Evolutionary conservation across 805 yeast genomes (phyloP), one percentile per base, ranked within the genome.

Genomic region (Yamadazyma tumulicola): DNA sequence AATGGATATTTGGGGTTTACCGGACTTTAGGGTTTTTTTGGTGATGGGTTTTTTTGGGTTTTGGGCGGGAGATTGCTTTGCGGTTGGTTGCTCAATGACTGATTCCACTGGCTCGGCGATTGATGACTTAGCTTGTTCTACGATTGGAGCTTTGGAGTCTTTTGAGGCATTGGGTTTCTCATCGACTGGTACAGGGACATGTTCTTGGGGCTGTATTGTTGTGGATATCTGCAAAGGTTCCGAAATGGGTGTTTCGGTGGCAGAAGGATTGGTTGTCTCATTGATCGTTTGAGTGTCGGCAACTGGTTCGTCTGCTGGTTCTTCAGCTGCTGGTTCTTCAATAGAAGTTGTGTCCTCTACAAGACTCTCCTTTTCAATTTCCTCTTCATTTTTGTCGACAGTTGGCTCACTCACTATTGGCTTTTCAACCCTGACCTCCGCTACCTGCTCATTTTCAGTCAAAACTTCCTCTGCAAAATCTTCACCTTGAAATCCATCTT

Each of bases 311-410:
- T 14, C 12, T 11, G 10, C 30, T 19, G 33, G 15, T 19, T 30
- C 33, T 20, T n/a, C 26, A 20, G 23, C 19, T 11, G 17, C 12
- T 18, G 32, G 24, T 20, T 29, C 34, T 12, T 31, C 28, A 7
- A 29, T 20, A n/a, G 25, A n/a, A n/a, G n/a, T n/a, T n/a, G n/a
- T n/a, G 19, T 29, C 29, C 17, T 26, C 32, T 14, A 30, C 32
- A 21, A 24, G 32, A 20, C 22, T 25, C 15, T 23, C 28, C 13
- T 25, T 19, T 19, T 26, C 37, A n/a, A 28, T 28, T n/a, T 22
- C 39, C 8, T 16, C 35, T 17, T 12, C 24, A 26, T 21, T 19
- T n/a, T 23, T 32, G 32, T 31, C 40, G 12, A 29, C 35, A 7
- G 7, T 30, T 29, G n/a, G 27, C n/a, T n/a, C n/a, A n/a, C n/a